phyloP scores from a whole-genome alignment of 2,329 filamentous ascomycete genomes.

The Botrytis byssoidea region DNA sequence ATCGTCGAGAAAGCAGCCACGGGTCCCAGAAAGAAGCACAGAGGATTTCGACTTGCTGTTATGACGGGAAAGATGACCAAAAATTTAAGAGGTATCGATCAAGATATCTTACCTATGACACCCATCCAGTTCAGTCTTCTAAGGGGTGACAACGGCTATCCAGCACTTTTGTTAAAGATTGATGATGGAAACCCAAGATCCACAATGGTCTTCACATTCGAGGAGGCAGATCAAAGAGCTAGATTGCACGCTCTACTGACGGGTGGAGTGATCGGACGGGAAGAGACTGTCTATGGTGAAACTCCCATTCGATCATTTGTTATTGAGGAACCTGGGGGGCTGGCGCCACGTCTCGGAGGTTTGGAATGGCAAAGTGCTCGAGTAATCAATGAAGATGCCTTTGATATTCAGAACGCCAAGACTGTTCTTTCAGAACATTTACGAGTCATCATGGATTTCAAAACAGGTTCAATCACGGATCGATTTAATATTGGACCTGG shows the following conservation, averaged over 20 bases:
- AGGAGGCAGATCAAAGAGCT: slow-evolving; percentile 67
- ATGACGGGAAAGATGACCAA: slow-evolving; percentile 76
- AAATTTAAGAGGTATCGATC: slow-evolving; percentile 72
- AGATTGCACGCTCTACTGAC: slow-evolving; percentile 71
- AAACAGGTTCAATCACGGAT: slow-evolving; percentile 77
- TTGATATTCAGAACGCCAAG: slow-evolving; percentile 56
- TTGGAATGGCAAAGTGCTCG: slow-evolving; percentile 64
- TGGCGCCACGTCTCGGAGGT: slow-evolving; percentile 33
- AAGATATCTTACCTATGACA: slow-evolving; percentile 61
- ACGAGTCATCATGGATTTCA: slow-evolving; percentile 71
- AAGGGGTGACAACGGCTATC: slow-evolving; percentile 66
- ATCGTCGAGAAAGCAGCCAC: slow-evolving; percentile 68
- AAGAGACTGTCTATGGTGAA: slow-evolving; percentile 70
- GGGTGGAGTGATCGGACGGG: slow-evolving; percentile 64
- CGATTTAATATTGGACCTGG: slow-evolving; percentile 77
- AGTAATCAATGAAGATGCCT: slow-evolving; percentile 68
- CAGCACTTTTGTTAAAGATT: slow-evolving; percentile 65
- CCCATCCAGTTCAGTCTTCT: slow-evolving; percentile 79
- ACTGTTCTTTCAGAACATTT: slow-evolving; percentile 76
- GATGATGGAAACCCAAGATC: slow-evolving; percentile 46
- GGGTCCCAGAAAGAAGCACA: slow-evolving; percentile 69
- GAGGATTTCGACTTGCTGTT: slow-evolving; percentile 75
- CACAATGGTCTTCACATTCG: slow-evolving; percentile 75
- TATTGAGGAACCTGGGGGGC: slow-evolving; percentile 52
- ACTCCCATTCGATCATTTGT: slow-evolving; percentile 64